These are phyloP conservation scores for Pleurotus cornucopiae DNA, from an alignment of 768 basidiomycete species.

Conservation along the genomic window DNA sequence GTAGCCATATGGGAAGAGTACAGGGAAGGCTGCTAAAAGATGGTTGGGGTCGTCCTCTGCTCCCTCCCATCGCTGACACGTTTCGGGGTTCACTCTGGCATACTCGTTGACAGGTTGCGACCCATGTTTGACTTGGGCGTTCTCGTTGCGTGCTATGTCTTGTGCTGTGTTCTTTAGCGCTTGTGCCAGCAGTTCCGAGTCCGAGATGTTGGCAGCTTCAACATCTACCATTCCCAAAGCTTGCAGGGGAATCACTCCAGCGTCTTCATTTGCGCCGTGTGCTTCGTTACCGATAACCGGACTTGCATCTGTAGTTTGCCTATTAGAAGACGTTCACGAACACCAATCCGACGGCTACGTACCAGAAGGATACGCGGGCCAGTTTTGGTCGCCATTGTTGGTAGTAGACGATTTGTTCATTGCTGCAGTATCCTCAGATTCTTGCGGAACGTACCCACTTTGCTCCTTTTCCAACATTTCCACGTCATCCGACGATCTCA, in stretches of 20 bases:
- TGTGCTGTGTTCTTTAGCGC: neutral
- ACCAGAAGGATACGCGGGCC: neutral
- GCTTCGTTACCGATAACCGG: too few species aligned
- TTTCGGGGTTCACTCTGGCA: neutral
- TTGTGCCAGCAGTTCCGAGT: neutral
- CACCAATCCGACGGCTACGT: too few species aligned
- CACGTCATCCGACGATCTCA: neutral
- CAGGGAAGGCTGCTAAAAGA: slow-evolving; percentile 9
- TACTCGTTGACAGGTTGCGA: neutral
- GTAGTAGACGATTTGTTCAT: too few species aligned
- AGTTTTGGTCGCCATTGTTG: neutral
- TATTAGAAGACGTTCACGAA: too few species aligned
- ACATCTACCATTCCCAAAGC: neutral
- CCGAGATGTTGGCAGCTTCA: neutral
- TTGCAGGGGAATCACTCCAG: neutral
- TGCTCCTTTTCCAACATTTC: neutral
- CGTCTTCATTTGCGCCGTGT: too few species aligned
- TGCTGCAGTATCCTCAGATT: too few species aligned
- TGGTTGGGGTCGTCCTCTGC: slow-evolving; percentile 1
- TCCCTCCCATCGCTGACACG: neutral
- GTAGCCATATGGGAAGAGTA: slow-evolving; percentile 13
- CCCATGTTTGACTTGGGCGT: neutral
- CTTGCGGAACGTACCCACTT: neutral
- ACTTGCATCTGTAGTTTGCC: too few species aligned
- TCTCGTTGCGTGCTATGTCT: neutral